Evolutionary conservation across 2,329 filamentous ascomycete species (phyloP).

Genomic region (Chaetomium olivaceum): DNA sequence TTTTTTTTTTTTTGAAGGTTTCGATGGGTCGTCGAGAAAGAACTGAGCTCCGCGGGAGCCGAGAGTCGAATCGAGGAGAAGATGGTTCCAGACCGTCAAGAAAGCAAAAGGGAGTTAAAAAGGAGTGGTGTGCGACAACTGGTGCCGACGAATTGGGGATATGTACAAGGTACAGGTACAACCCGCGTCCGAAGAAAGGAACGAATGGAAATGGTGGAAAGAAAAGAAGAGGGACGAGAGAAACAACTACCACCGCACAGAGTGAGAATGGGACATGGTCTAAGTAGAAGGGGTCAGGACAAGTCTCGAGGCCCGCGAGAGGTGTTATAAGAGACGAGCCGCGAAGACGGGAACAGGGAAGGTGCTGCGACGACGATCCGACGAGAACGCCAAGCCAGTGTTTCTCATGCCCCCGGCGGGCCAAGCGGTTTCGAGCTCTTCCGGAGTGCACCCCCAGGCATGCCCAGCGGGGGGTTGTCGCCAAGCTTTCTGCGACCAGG

Average conservation of each 20-base stretch:
- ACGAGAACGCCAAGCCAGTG: slow-evolving; percentile 41
- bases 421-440: slow-evolving; percentile 34
- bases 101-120: slow-evolving; percentile 36
- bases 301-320: slow-evolving; percentile 32
- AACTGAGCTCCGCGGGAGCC: slow-evolving; percentile 30
- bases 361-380: slow-evolving; percentile 30
- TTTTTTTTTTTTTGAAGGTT: slow-evolving; percentile 1
- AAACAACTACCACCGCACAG: slow-evolving; percentile 47
- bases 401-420: slow-evolving; percentile 42
- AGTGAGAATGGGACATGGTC: slow-evolving; percentile 43
- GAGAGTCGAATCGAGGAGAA: slow-evolving; percentile 36
- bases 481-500: slow-evolving; percentile 34
- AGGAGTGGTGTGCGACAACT: slow-evolving; percentile 50
- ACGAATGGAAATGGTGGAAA: slow-evolving; percentile 47
- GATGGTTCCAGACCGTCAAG: slow-evolving; percentile 54
- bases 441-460: slow-evolving; percentile 8
- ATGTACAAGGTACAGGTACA: slow-evolving; percentile 31
- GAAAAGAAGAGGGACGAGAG: slow-evolving; percentile 37
- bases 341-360: slow-evolving; percentile 10
- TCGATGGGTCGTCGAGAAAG: slow-evolving; percentile 27
- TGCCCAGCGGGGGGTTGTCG: slow-evolving; percentile 14
- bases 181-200: slow-evolving; percentile 39
- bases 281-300: slow-evolving; percentile 40
- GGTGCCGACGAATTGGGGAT: slow-evolving; percentile 38
- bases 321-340: slow-evolving; percentile 33